These are phyloP conservation scores for Boletales sp. DNA, from an alignment of 768 basidiomycete species.

Conservation along the genomic window DNA sequence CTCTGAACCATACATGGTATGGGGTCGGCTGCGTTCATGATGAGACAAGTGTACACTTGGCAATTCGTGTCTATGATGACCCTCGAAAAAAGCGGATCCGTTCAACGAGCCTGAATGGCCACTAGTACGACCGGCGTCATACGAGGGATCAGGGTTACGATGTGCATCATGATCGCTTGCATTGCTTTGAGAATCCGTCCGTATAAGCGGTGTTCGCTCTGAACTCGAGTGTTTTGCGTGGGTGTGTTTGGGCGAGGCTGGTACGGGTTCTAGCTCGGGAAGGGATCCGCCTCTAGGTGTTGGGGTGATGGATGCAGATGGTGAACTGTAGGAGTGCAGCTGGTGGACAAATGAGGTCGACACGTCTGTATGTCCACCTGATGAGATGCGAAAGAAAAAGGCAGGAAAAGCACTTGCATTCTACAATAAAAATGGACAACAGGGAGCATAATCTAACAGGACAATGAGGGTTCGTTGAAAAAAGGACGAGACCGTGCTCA, in stretches of 20 bases:
- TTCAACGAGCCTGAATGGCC: neutral
- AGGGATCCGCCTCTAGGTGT: conserved; percentile 25
- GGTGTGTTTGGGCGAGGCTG: conserved; percentile 3
- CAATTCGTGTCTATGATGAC: conserved; percentile 36
- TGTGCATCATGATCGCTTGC: neutral
- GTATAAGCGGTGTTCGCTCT: conserved; percentile 21
- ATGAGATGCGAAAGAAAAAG: neutral
- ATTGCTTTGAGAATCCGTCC: neutral
- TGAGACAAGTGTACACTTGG: conserved; percentile 24
- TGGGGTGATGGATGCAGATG: conserved; percentile 37
- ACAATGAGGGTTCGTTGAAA: neutral
- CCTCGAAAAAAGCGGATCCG: conserved; percentile 24
- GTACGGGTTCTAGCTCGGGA: conserved; percentile 2
- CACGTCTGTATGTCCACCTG: conserved; percentile 43
- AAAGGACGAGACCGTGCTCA: conserved; percentile 35
- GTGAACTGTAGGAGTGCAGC: conserved; percentile 61
- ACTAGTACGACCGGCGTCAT: conserved; percentile 13
- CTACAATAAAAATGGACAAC: conserved; percentile 70
- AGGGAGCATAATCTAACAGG: conserved; percentile 56
- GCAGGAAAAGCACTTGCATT: conserved; percentile 53
- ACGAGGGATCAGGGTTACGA: conserved; percentile 8
- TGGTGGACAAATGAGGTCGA: conserved; percentile 75
- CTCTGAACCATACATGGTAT: conserved; percentile 20
- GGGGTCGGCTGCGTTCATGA: conserved; percentile 25
- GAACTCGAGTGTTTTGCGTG: conserved; percentile 1